phyloP scores from a whole-genome alignment of 352 stramenopile species.

The Phytophthora citrophthora region DNA sequence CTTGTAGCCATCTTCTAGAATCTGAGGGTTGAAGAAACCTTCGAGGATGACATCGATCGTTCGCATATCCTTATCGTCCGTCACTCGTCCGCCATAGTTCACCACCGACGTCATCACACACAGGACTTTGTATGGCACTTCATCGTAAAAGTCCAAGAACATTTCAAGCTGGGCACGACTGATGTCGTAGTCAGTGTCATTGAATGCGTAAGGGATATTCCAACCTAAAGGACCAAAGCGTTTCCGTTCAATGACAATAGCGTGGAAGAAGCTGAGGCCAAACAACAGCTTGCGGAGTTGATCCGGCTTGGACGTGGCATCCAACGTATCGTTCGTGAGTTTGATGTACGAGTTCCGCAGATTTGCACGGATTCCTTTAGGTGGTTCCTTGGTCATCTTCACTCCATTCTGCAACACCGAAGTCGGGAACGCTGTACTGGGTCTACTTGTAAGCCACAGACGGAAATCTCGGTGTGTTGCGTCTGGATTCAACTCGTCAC shows the following conservation, averaged over 20 bases:
- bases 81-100: conserved; percentile 95
- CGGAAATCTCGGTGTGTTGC: conserved; percentile 93
- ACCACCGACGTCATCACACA: conserved; percentile 94
- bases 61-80: conserved; percentile 94
- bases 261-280: conserved; percentile 92
- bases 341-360: conserved; percentile 96
- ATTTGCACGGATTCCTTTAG: conserved; percentile 94
- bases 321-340: conserved; percentile 88
- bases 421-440: conserved; percentile 87
- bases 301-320: conserved; percentile 85
- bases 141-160: conserved; percentile 89
- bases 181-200: conserved; percentile 96
- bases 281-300: conserved; percentile 96
- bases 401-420: conserved; percentile 95
- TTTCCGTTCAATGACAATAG: conserved; percentile 93
- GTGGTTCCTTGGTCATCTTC: conserved; percentile 98
- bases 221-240: conserved; percentile 95
- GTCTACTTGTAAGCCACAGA: conserved; percentile 93
- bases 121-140: conserved; percentile 89
- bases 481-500: conserved; percentile 87
- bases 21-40: conserved; percentile 87
- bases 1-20: conserved; percentile 79
- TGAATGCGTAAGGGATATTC: conserved; percentile 98
- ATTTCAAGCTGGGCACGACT: conserved; percentile 85
- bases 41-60: conserved; percentile 91